phyloP scores from a whole-genome alignment of 2,329 filamentous ascomycete genomes.

The Akanthomyces dipterigenus region DNA sequence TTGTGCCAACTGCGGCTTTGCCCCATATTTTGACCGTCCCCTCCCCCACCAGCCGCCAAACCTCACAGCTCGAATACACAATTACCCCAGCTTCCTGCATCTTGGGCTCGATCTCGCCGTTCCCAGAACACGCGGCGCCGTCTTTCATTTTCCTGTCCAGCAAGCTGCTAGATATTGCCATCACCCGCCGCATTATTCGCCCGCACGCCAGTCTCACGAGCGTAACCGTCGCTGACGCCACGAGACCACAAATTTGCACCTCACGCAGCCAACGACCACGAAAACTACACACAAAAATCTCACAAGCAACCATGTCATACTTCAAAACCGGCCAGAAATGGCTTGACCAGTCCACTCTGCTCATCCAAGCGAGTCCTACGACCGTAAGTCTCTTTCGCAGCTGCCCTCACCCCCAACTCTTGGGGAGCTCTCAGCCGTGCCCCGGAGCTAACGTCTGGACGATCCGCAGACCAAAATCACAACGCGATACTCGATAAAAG shows the following conservation, averaged over 20 bases:
- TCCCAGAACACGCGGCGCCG: not conserved
- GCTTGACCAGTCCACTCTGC: conserved; percentile 78
- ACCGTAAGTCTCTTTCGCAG: conserved; percentile 54
- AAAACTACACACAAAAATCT: not conserved
- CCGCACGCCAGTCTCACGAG: not conserved
- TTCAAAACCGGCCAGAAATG: conserved; percentile 81
- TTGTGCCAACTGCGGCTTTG: no score
- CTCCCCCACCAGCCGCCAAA: conserved; percentile 5
- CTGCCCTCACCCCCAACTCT: no score
- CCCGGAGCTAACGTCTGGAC: not conserved
- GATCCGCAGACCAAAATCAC: conserved; percentile 73
- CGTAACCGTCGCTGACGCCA: not conserved
- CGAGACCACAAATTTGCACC: conserved; percentile 1
- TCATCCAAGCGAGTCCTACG: conserved; percentile 78
- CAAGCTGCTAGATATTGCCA: not conserved
- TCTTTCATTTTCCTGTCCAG: not conserved
- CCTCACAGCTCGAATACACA: not conserved
- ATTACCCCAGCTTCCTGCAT: conserved; percentile 4
- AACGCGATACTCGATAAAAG: conserved; percentile 77
- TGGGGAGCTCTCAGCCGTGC: no score
- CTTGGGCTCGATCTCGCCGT: not conserved
- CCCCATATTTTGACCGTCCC: not conserved
- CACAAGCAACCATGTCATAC: conserved; percentile 59
- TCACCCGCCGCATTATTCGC: not conserved
- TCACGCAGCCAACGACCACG: not conserved